Conservation (phyloP, 306 rosid species). For the Vigna trinervia region DNA sequence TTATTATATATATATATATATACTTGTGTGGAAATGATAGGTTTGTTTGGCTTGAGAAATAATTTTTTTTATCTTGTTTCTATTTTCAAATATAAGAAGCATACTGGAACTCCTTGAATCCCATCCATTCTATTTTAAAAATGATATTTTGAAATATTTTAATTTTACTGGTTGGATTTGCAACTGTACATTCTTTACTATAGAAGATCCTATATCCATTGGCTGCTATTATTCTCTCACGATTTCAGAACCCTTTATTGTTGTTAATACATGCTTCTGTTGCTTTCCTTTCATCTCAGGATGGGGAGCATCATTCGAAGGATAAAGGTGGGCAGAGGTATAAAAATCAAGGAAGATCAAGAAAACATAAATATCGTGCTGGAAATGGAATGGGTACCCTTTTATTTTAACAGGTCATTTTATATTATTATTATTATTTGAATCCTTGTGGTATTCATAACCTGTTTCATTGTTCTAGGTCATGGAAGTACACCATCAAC, state of each 20-base stretch:
- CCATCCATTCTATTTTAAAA: not conserved
- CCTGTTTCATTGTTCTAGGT: slow-evolving; percentile 54
- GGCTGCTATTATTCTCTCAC: not conserved
- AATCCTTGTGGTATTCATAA: slow-evolving; percentile 14
- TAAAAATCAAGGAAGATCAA: slow-evolving; percentile 68
- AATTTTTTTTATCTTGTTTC: no score
- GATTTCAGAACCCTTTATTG: not conserved
- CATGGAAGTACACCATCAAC: slow-evolving; percentile 71
- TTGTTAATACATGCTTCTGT: not conserved
- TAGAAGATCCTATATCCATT: not conserved
- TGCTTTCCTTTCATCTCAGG: slow-evolving; percentile 54
- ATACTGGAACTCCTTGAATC: not conserved
- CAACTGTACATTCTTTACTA: not conserved
- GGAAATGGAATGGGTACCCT: slow-evolving; percentile 76
- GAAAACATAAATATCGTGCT: slow-evolving; percentile 72
- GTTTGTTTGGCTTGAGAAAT: no score
- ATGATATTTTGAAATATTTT: not conserved
- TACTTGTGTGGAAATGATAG: no score
- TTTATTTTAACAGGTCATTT: not conserved
- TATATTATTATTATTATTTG: not conserved
- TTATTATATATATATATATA: no score
- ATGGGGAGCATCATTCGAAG: slow-evolving; percentile 62
- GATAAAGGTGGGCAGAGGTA: slow-evolving; percentile 76
- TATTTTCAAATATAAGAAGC: no score
- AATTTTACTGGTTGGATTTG: not conserved